Percentiles rank a stretch among this genome's conserved stretches.
Conservation (phyloP, 75 land plant species). For the Gnetum montanum region DNA sequence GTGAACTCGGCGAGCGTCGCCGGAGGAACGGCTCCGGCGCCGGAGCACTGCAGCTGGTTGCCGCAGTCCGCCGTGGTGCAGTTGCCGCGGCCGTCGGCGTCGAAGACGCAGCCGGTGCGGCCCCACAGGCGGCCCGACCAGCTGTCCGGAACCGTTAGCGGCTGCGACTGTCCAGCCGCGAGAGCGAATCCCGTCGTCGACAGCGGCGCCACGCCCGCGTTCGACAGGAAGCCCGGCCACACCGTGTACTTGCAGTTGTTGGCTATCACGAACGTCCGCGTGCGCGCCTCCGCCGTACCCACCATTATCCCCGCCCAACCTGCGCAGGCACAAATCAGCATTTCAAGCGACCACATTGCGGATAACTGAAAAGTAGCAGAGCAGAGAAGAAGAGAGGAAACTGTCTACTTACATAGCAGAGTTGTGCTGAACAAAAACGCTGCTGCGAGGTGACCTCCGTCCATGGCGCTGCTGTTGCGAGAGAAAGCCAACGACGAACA, state of each 20-base stretch:
- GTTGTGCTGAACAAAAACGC: no score
- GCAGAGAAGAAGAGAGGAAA: no score
- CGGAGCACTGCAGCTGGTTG: slow-evolving; percentile 10
- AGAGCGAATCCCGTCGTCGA: slow-evolving; percentile 32
- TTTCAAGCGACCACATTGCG: no score
- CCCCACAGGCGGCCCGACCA: slow-evolving; percentile 78
- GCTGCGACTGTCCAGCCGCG: slow-evolving; percentile 15
- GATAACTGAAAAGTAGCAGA: no score
- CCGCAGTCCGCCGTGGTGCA: slow-evolving; percentile 25
- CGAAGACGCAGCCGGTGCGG: slow-evolving; percentile 59
- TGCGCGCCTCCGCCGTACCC: slow-evolving; percentile 3
- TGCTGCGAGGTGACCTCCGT: no score
- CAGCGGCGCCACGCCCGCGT: slow-evolving; percentile 10
- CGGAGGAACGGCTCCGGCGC: slow-evolving; percentile 24
- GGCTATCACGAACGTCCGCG: slow-evolving; percentile 3
- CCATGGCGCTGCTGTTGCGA: no score
- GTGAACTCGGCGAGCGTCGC: slow-evolving; percentile 30
- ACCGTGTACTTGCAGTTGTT: slow-evolving; percentile 36
- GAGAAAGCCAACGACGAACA: no score
- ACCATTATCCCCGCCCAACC: no score
- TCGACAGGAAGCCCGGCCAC: slow-evolving; percentile 38
- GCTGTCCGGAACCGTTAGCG: slow-evolving; percentile 22
- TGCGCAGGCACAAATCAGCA: no score
- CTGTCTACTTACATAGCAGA: no score
- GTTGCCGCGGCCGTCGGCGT: slow-evolving; percentile 7